phyloP scores from a whole-genome alignment of 2,329 filamentous ascomycete genomes.

The Herpotrichia juniperi region DNA sequence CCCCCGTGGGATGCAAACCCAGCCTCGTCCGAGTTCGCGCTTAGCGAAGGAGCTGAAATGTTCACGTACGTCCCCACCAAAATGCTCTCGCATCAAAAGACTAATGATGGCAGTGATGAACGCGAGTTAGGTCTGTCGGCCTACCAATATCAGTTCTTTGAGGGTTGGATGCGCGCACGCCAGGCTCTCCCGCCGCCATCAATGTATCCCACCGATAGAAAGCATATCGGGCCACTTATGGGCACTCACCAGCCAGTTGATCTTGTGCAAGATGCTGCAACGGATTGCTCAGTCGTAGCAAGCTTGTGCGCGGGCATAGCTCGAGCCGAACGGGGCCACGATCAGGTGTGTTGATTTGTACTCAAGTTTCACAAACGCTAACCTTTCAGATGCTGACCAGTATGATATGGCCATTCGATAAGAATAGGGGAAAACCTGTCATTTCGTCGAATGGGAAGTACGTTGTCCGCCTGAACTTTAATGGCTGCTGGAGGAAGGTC shows the following conservation, averaged over 20 bases:
- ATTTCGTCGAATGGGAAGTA: constrained; percentile 86
- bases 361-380: constrained; percentile 8
- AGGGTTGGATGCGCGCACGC: constrained; percentile 78
- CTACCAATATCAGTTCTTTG: constrained; percentile 76
- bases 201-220: constrained; percentile 38
- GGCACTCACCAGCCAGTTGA: constrained; percentile 67
- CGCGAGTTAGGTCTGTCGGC: constrained; percentile 74
- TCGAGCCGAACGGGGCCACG: constrained; percentile 70
- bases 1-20: constrained; percentile 76
- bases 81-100: constrained; percentile 51
- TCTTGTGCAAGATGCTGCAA: constrained; percentile 92
- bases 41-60: constrained; percentile 53
- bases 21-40: constrained; percentile 68
- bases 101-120: constrained; percentile 63
- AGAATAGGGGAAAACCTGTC: constrained; percentile 58
- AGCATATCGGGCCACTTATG: constrained; percentile 59
- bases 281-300: constrained; percentile 96
- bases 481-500: constrained; percentile 87
- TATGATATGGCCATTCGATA: constrained; percentile 77
- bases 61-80: constrained; percentile 58
- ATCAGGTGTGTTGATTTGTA: constrained; percentile 59
- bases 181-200: constrained; percentile 65
- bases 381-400: constrained; percentile 68
- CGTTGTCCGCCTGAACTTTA: constrained; percentile 91
- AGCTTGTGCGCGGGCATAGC: constrained; percentile 85